A percentile compares a stretch with the other conserved stretches of the same genome.
Conservation (phyloP, 176 grass and related monocot genomes). For the Dactylis glomerata region DNA sequence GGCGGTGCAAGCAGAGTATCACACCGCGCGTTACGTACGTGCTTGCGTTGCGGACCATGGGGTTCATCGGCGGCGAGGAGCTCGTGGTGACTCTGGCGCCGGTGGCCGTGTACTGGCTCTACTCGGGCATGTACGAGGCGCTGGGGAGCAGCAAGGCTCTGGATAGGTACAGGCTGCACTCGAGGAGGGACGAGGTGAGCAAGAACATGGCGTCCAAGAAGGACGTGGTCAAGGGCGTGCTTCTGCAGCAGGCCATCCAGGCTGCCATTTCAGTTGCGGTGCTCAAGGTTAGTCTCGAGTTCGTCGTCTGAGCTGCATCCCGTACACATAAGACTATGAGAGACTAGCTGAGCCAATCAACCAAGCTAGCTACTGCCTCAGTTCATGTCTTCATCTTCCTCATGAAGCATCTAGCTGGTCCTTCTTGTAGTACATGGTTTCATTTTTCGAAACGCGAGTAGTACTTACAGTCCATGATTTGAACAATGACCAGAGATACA, state of each 20-base stretch:
- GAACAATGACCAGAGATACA: too few relatives aligned
- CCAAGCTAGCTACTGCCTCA: not conserved
- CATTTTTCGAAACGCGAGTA: too few relatives aligned
- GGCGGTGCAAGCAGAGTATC: not conserved
- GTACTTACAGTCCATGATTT: too few relatives aligned
- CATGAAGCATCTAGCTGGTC: too few relatives aligned
- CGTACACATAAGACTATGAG: too few relatives aligned
- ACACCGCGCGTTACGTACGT: not conserved
- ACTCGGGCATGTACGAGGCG: conserved; percentile 68
- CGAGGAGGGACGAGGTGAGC: conserved; percentile 55
- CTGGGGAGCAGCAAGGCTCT: conserved; percentile 22
- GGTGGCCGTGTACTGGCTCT: conserved; percentile 64
- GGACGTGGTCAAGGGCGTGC: conserved; percentile 59
- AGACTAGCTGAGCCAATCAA: not conserved
- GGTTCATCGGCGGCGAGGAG: conserved; percentile 31
- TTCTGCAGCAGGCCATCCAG: conserved; percentile 78
- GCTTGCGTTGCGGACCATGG: not conserved
- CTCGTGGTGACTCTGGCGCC: conserved; percentile 44
- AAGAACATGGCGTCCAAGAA: conserved; percentile 68
- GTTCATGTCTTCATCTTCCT: not conserved
- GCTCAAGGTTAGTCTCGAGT: conserved; percentile 38
- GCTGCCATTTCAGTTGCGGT: conserved; percentile 41
- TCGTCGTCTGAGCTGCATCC: not conserved
- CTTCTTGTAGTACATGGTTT: not conserved
- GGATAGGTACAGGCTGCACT: conserved; percentile 73